phyloP scores from a whole-genome alignment of 768 basidiomycete species.

The Panus rudis region DNA sequence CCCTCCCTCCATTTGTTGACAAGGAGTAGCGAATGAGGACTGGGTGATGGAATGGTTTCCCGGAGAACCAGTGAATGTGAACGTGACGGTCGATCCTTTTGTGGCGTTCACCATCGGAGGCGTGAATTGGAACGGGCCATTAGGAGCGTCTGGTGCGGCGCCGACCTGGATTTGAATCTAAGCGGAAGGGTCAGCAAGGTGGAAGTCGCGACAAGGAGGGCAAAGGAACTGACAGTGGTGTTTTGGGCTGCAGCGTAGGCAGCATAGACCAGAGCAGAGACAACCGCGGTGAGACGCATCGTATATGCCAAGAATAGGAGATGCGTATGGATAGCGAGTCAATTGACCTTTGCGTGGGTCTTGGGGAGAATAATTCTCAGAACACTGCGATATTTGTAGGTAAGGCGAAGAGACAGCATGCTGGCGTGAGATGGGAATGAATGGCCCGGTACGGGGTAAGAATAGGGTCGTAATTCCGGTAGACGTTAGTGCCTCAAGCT shows the following conservation, averaged over 20 bases:
- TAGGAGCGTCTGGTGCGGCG: slow-evolving; percentile 16
- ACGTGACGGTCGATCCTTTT: slow-evolving; percentile 40
- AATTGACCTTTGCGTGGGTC: too few relatives aligned
- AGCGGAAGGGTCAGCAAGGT: background rate
- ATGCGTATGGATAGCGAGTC: too few relatives aligned
- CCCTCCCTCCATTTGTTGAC: slow-evolving; percentile 36
- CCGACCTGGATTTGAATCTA: slow-evolving; percentile 33
- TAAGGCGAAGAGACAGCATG: too few relatives aligned
- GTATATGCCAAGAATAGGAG: too few relatives aligned
- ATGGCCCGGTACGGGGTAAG: too few relatives aligned
- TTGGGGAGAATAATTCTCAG: too few relatives aligned
- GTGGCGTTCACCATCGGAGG: slow-evolving; percentile 36
- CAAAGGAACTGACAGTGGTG: slow-evolving; percentile 6
- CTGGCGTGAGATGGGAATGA: too few relatives aligned
- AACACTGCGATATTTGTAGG: too few relatives aligned
- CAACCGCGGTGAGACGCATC: slow-evolving; percentile 4
- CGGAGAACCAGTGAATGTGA: slow-evolving; percentile 42
- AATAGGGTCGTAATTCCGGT: too few relatives aligned
- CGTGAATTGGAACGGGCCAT: slow-evolving; percentile 39
- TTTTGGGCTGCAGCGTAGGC: slow-evolving; percentile 15
- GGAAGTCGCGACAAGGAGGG: background rate
- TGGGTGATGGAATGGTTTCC: slow-evolving; percentile 52
- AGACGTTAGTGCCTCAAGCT: too few relatives aligned
- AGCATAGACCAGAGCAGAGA: slow-evolving; percentile 13
- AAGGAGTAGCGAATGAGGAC: slow-evolving; percentile 39